A percentile compares a stretch with the other conserved stretches of the same genome.
Evolutionary conservation across 2,329 filamentous ascomycete genomes (phyloP).

Genomic region (Nigrospora osmanthi): DNA sequence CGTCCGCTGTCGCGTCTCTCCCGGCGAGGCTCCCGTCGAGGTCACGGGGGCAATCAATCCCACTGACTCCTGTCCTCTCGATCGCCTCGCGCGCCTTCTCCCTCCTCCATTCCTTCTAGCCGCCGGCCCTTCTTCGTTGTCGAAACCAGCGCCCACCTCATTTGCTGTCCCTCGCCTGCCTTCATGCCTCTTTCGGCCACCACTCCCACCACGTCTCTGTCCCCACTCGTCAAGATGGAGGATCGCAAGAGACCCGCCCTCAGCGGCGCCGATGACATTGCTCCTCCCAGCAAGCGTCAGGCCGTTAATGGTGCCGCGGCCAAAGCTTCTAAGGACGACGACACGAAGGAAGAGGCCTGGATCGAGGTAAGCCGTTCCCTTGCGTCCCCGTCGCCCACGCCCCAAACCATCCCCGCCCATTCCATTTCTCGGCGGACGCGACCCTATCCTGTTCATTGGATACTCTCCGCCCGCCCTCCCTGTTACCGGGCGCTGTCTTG

Average conservation of each 20-base stretch:
- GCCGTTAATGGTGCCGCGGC: conserved; percentile 71
- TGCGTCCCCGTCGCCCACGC: conserved; percentile 7
- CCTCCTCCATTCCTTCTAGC: neutral
- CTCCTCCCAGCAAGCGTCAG: conserved; percentile 86
- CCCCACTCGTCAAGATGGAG: conserved; percentile 93
- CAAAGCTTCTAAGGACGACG: conserved; percentile 44
- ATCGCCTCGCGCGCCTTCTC: neutral
- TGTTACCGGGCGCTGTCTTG: conserved; percentile 6
- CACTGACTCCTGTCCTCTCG: neutral
- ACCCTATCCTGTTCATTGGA: no score
- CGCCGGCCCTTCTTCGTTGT: neutral
- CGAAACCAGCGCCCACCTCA: neutral
- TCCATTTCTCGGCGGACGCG: no score
- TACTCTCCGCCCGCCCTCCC: neutral
- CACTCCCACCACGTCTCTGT: conserved; percentile 62
- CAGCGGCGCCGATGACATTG: conserved; percentile 71
- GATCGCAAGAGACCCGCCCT: conserved; percentile 95
- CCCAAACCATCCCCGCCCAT: conserved; percentile 8
- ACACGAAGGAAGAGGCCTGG: conserved; percentile 53
- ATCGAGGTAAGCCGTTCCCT: conserved; percentile 52
- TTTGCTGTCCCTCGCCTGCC: conserved; percentile 33
- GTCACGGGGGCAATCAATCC: conserved; percentile 4
- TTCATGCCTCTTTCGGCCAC: conserved; percentile 85
- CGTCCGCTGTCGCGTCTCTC: neutral
- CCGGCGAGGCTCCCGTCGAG: neutral